Evolutionary conservation across 2,329 filamentous ascomycete genomes (phyloP).

Genomic region (Diplodia corticola): DNA sequence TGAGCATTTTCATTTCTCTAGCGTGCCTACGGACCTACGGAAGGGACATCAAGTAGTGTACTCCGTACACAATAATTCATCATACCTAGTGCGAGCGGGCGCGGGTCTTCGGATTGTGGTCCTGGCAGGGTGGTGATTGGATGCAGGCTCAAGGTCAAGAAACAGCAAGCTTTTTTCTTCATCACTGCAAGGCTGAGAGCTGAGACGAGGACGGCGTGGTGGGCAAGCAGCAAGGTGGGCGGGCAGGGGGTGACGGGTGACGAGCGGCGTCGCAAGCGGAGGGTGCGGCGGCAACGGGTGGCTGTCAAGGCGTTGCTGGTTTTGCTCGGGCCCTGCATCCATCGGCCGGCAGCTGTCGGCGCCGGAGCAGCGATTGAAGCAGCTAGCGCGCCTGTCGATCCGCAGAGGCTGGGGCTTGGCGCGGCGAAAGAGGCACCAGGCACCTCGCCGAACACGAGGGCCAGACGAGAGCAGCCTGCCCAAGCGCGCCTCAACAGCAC

Average conservation of each 20-base stretch:
- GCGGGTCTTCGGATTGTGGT: background rate
- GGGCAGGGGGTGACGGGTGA: background rate
- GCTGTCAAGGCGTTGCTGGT: background rate
- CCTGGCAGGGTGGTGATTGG: background rate
- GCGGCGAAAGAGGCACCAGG: background rate
- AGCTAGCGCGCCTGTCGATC: background rate
- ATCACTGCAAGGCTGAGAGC: constrained; percentile 5
- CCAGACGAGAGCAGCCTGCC: too few relatives aligned
- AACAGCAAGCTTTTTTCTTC: background rate
- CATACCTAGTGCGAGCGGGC: background rate
- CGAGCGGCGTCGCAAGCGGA: constrained; percentile 2
- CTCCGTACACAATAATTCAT: background rate
- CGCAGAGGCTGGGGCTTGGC: constrained; percentile 14
- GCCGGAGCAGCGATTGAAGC: background rate
- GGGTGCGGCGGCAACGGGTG: background rate
- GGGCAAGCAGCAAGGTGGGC: background rate
- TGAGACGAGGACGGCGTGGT: background rate
- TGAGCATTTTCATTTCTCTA: background rate
- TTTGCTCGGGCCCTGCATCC: constrained; percentile 4
- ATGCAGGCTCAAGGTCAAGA: background rate
- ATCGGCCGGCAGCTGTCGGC: background rate
- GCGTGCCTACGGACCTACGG: background rate
- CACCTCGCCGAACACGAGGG: constrained; percentile 13
- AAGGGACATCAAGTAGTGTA: background rate
- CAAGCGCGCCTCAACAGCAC: background rate